phyloP scores from a whole-genome alignment of 805 yeast genomes.

The Candida loeiensis region DNA sequence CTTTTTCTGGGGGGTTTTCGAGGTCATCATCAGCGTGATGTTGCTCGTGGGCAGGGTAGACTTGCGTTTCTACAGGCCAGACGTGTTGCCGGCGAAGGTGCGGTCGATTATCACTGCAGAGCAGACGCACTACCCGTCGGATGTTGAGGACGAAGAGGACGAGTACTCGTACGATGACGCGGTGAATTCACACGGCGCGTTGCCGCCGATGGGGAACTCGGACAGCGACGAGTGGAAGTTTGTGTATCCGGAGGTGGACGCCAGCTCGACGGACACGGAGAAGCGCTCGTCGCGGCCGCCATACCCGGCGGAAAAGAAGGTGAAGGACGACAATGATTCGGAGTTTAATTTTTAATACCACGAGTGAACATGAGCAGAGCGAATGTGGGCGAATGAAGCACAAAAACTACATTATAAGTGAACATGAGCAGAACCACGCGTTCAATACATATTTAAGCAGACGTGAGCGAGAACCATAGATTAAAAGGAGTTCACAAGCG shows the following conservation, averaged over 20 bases:
- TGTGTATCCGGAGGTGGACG: constrained; percentile 10
- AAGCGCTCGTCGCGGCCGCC: constrained; percentile 4
- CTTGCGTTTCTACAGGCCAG: constrained; percentile 23
- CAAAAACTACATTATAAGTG: no score
- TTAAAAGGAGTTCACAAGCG: no score
- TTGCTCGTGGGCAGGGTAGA: constrained; percentile 20
- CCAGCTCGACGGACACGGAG: constrained; percentile 2
- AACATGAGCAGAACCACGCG: no score
- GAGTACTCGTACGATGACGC: constrained; percentile 8
- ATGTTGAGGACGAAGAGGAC: constrained; percentile 23
- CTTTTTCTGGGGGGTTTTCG: constrained; percentile 20
- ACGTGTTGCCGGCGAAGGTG: constrained; percentile 16
- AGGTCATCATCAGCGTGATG: constrained; percentile 15
- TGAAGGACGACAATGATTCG: constrained; percentile 19
- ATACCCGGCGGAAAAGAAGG: constrained; percentile 12
- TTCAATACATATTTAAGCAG: no score
- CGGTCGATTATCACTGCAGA: constrained; percentile 19
- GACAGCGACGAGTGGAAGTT: constrained; percentile 12
- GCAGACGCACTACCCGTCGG: constrained; percentile 26
- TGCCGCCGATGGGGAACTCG: not conserved
- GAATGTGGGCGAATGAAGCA: no score
- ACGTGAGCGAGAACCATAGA: no score
- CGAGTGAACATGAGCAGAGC: not conserved
- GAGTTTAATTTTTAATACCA: constrained; percentile 22
- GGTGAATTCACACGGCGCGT: not conserved